A percentile compares a stretch with the other conserved stretches of the same genome.
phyloP scores from a whole-genome alignment of 257 asterid genomes.

The Solanum etuberosum region DNA sequence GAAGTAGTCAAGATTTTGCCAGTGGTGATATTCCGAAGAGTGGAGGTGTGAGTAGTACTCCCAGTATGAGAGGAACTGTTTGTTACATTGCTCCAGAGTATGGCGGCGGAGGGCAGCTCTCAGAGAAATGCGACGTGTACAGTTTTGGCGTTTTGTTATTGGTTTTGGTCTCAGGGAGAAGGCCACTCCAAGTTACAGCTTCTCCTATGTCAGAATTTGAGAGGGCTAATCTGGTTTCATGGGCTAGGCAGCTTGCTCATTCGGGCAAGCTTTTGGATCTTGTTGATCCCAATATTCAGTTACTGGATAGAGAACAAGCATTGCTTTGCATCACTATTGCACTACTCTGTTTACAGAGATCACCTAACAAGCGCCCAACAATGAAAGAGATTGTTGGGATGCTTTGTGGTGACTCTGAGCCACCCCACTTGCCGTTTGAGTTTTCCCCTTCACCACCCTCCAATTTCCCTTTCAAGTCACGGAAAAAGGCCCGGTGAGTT shows the following conservation, averaged over 20 bases:
- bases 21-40: slow-evolving; percentile 71
- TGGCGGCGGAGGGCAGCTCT: slow-evolving; percentile 57
- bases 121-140: slow-evolving; percentile 79
- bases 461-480: slow-evolving; percentile 54
- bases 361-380: slow-evolving; percentile 62
- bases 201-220: slow-evolving; percentile 91
- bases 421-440: slow-evolving; percentile 82
- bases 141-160: slow-evolving; percentile 79
- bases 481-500: slow-evolving; percentile 52
- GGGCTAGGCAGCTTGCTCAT: slow-evolving; percentile 83
- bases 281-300: slow-evolving; percentile 51
- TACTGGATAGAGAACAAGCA: slow-evolving; percentile 47
- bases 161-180: slow-evolving; percentile 72
- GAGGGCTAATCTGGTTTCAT: slow-evolving; percentile 80
- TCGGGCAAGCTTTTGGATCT: slow-evolving; percentile 70
- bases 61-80: slow-evolving; percentile 95
- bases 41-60: slow-evolving; percentile 91
- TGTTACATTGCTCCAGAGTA: slow-evolving; percentile 87
- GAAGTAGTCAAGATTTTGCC: slow-evolving; percentile 70
- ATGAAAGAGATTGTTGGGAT: slow-evolving; percentile 72
- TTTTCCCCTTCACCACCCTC: slow-evolving; percentile 92
- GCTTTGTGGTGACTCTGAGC: slow-evolving; percentile 74
- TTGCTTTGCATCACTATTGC: slow-evolving; percentile 66
- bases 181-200: slow-evolving; percentile 91
- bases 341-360: slow-evolving; percentile 69